Evolutionary conservation across 2,329 filamentous ascomycete genomes (phyloP).

Genomic region (Penicillium sp.): DNA sequence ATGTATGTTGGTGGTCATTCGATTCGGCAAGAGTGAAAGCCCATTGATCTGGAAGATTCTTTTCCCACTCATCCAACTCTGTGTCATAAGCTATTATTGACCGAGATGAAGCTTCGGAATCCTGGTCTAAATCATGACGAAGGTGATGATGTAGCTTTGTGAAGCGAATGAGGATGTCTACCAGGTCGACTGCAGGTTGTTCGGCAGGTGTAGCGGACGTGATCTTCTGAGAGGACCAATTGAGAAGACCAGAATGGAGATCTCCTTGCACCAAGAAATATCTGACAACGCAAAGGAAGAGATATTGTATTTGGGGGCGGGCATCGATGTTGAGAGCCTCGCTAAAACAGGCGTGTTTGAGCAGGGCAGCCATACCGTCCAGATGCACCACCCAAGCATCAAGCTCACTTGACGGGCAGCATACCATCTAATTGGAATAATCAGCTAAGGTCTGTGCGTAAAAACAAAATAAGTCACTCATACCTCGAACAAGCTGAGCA

Average conservation of each 20-base stretch:
- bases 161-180: conserved; percentile 27
- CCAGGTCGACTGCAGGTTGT: conserved; percentile 15
- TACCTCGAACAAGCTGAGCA: conserved; percentile 30
- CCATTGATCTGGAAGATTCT: conserved; percentile 20
- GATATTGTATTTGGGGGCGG: conserved; percentile 21
- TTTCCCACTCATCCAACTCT: conserved; percentile 25
- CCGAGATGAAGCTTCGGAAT: conserved; percentile 1
- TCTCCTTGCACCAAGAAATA: conserved; percentile 20
- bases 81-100: conserved; percentile 18
- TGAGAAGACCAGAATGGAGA: conserved; percentile 14
- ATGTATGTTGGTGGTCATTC: conserved; percentile 15
- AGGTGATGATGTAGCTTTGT: conserved; percentile 17
- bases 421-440: conserved; percentile 24
- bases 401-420: conserved; percentile 14
- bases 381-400: conserved; percentile 27
- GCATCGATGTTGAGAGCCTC: conserved; percentile 2
- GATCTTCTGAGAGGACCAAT: conserved; percentile 16
- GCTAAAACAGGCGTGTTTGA: conserved; percentile 14
- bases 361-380: conserved; percentile 24
- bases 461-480: background rate
- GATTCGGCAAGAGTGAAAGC: conserved; percentile 15
- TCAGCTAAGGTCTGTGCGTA: background rate
- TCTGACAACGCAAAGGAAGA: conserved; percentile 22
- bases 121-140: conserved; percentile 4
- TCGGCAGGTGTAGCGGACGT: conserved; percentile 1